phyloP scores from a whole-genome alignment of 2,329 filamentous ascomycete species.

The Fusarium sp. region DNA sequence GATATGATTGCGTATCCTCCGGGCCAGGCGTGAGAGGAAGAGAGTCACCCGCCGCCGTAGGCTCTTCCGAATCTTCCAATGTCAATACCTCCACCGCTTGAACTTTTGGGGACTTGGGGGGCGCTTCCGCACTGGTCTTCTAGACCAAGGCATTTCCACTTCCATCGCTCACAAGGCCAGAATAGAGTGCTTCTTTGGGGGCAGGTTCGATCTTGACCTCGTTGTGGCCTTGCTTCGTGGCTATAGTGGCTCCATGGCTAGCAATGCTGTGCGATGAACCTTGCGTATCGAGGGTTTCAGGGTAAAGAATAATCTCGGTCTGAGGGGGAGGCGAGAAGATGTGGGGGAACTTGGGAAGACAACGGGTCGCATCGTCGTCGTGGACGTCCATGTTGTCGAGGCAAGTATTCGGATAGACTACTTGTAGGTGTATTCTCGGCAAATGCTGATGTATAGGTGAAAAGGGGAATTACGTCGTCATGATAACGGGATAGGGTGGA shows the following conservation, averaged over 20 bases:
- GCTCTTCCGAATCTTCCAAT: neutral
- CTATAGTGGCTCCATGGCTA: neutral
- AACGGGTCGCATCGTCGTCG: constrained; percentile 18
- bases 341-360: constrained; percentile 34
- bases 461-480: neutral
- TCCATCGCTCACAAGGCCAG: constrained; percentile 25
- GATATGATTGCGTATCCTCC: neutral
- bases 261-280: neutral
- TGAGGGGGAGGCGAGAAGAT: constrained; percentile 22
- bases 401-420: neutral
- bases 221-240: neutral
- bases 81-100: neutral
- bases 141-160: constrained; percentile 22
- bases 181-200: constrained; percentile 2
- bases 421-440: neutral
- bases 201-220: neutral
- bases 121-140: constrained; percentile 13
- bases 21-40: neutral
- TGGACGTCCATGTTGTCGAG: constrained; percentile 34
- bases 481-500: constrained; percentile 4
- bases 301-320: constrained; percentile 24
- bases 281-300: neutral
- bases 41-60: neutral
- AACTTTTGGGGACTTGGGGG: constrained; percentile 11
- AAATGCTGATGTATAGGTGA: constrained; percentile 11